Evolutionary conservation across 1,284 basidiomycete species (phyloP), one percentile per base, ranked within the genome.

Genomic region (Austroboletus niveus): DNA sequence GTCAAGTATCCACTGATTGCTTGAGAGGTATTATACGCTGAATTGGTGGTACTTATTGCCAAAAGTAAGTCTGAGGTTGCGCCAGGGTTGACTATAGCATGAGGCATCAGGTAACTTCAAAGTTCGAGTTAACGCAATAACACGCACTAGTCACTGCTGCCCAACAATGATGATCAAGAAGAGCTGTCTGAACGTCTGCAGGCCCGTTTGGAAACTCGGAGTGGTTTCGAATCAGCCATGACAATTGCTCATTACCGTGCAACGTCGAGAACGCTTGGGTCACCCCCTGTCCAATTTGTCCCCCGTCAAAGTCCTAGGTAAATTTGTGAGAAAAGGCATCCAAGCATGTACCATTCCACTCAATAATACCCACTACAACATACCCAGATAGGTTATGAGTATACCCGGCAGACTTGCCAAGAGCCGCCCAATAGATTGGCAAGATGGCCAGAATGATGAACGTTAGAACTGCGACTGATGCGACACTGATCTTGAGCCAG

Each of bases 281-380:
- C n/a, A 81, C 73, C 0, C 60, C 58, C 42, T 71, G 65, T 4
- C 81, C 80, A 17, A 82, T 63, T 8, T 62, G 50, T 10, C 68
- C 74, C 14, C 76, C 77, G 49, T 83, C 81, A 54, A 82, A 83
- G 58, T 83, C 79, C 80, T 82, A 45, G 12, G 20, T 9, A 42
- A 8, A 42, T 11, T 17, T 22, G 8, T 53, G 3, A 53, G 44
- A 22, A 8, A 43, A 44, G n/a, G 10, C 1, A 8, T 20, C 36
- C 8, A 10, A 38, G 17, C 17, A 20, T 9, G 36, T 10, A 29
- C 29, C 29, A 29, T 29, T 29, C 29, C 29, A 6, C 12, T 32
- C 8, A 11, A 32, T 9, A 39, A 27, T 4, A 64, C 73, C 52
- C 51, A 75, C 74, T 15, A 74, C 68, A 4, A 74, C 64, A 60